Conservation (phyloP, 2,329 filamentous ascomycete genomes). For the Aphanocladium album region DNA sequence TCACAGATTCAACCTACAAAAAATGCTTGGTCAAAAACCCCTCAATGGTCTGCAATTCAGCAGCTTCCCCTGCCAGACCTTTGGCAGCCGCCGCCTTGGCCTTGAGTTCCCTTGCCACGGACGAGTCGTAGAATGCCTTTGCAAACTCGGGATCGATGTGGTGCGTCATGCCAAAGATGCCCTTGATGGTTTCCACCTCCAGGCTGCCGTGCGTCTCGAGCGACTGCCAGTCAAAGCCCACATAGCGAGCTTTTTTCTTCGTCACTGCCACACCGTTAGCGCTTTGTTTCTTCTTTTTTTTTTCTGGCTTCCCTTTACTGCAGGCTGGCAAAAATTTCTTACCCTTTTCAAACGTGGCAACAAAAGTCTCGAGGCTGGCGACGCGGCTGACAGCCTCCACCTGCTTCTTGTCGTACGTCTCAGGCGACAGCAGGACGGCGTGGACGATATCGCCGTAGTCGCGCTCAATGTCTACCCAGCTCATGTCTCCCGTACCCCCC, state of each 20-base stretch:
- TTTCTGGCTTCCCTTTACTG: no score
- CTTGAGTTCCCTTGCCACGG: conserved; percentile 24
- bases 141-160: conserved; percentile 29
- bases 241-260: conserved; percentile 27
- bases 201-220: conserved; percentile 28
- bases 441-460: conserved; percentile 44
- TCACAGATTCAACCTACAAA: no score
- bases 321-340: neutral
- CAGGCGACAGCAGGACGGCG: conserved; percentile 36
- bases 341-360: conserved; percentile 29
- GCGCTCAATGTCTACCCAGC: conserved; percentile 33
- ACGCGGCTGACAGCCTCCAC: conserved; percentile 35
- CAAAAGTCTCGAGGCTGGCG: conserved; percentile 24
- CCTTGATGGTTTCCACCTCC: conserved; percentile 31
- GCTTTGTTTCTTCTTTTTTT: neutral
- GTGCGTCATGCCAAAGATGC: conserved; percentile 33
- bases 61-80: conserved; percentile 18
- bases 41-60: conserved; percentile 21
- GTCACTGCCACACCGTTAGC: conserved; percentile 19
- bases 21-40: conserved; percentile 23
- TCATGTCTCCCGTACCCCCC: conserved; percentile 33
- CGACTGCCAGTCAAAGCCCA: conserved; percentile 26
- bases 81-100: conserved; percentile 23
- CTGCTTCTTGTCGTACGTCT: conserved; percentile 29
- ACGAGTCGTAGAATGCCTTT: conserved; percentile 23